Evolutionary conservation across 805 yeast species (phyloP), one percentile per base, ranked within the genome.

Genomic region (Candida nanaspora): DNA sequence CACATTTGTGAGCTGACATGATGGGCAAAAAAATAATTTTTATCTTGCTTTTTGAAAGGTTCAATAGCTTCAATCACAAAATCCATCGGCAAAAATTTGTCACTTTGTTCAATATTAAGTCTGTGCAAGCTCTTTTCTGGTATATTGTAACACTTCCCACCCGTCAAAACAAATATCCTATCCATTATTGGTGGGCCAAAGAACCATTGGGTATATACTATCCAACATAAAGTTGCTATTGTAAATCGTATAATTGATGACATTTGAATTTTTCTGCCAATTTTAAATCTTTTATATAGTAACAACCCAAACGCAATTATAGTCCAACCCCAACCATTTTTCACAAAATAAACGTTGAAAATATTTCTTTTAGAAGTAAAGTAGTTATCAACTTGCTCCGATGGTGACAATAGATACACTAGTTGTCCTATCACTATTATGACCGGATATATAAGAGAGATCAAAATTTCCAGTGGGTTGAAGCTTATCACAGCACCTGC

Each of bases 281-380:
- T 3, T 7, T 4, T 28, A 15, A 28, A 25, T n/a, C 48, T 44
- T 19, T 44, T 37, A 8, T 26, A 11, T 3, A 54, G 19, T 20
- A 58, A 35, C 16, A 51, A 38, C 9, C 43, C 27, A 34, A 63
- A 70, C 3, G 70, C 69, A 4, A 72, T 5, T 0, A 78, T 59
- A 1, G 95, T 88, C 98, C 97, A 93, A 14, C 77, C 69, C 98
- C 98, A 93, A 2, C 97, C 98, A 21, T 70, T 72, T 53, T 91
- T 93, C 30, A 91, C 96, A 56, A 93, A 86, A 6, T 72, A 36
- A 18, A 70, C 71, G 59, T 91, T 91, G 45, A 89, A 55, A 15
- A 87, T 26, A 55, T 86, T 87, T 38, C 74, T 70, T 62, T 86
- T 87, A 41, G 78, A 67, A 38, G 74, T 72, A 58, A 68, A 74